These are phyloP conservation scores for Sicyos baderoa DNA, from an alignment of 306 rosid species.

Conservation along the genomic window DNA sequence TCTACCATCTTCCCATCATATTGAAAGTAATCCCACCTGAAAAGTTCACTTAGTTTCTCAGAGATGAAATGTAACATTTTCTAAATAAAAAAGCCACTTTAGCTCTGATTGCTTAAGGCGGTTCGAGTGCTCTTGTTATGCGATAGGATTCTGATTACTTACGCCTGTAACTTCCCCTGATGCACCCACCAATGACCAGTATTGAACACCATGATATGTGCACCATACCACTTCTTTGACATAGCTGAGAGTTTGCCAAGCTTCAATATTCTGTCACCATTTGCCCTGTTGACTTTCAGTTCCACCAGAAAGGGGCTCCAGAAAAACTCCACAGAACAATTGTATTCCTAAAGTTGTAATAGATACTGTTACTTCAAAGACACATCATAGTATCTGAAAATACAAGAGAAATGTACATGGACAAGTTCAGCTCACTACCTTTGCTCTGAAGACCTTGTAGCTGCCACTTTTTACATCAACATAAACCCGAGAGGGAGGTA, in stretches of 20 bases:
- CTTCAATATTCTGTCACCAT: conserved; percentile 24
- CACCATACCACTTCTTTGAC: conserved; percentile 27
- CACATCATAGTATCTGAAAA: not conserved
- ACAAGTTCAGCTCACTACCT: conserved; percentile 17
- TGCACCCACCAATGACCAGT: conserved; percentile 46
- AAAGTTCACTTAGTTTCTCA: conserved; percentile 5
- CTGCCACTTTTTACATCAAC: conserved; percentile 19
- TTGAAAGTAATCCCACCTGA: conserved; percentile 31
- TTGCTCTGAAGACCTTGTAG: conserved; percentile 31
- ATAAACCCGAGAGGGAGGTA: conserved; percentile 25
- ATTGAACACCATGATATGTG: conserved; percentile 42
- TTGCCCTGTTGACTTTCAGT: conserved; percentile 17
- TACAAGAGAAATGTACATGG: not conserved
- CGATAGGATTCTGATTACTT: not conserved
- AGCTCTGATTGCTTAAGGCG: not conserved
- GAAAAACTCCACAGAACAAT: conserved; percentile 38
- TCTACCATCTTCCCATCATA: conserved; percentile 21
- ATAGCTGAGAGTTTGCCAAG: conserved; percentile 27
- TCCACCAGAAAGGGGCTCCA: conserved; percentile 47
- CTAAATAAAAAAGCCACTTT: not conserved
- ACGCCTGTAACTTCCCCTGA: conserved; percentile 29
- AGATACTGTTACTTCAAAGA: conserved; percentile 9
- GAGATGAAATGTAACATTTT: conserved; percentile 1
- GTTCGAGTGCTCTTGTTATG: not conserved
- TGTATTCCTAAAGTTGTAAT: conserved; percentile 23